phyloP scores from a whole-genome alignment of 2,329 filamentous ascomycete genomes.

The Monilinia aucupariae region DNA sequence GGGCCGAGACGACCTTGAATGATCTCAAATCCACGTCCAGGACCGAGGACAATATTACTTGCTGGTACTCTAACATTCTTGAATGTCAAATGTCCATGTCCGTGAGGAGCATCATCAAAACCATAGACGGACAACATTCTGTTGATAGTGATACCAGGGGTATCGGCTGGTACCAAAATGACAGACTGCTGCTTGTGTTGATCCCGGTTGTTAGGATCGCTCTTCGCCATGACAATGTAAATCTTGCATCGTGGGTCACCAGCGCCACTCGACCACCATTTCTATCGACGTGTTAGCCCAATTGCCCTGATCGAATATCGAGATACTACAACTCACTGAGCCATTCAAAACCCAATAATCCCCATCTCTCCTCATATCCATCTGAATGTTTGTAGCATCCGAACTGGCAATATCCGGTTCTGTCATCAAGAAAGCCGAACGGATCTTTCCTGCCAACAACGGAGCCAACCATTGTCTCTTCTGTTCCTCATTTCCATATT shows the following conservation, averaged over 20 bases:
- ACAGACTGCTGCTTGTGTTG: conserved; percentile 90
- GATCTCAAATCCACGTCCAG: conserved; percentile 94
- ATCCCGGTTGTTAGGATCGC: conserved; percentile 67
- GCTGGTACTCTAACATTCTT: conserved; percentile 82
- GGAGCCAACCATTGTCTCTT: conserved; percentile 80
- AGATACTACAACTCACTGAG: conserved; percentile 47
- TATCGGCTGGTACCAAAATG: conserved; percentile 74
- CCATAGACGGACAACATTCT: conserved; percentile 93
- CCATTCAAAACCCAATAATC: conserved; percentile 90
- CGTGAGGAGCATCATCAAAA: conserved; percentile 97
- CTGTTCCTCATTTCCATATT: conserved; percentile 81
- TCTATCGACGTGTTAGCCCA: conserved; percentile 46
- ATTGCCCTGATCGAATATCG: background rate
- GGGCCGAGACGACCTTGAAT: conserved; percentile 95
- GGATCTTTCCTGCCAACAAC: conserved; percentile 76
- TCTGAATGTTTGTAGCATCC: conserved; percentile 87
- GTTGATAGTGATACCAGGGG: conserved; percentile 84
- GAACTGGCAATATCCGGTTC: conserved; percentile 83
- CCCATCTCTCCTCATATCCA: conserved; percentile 76
- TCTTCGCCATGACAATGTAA: conserved; percentile 97
- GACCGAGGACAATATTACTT: conserved; percentile 80
- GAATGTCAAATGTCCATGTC: conserved; percentile 89
- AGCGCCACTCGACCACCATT: conserved; percentile 99
- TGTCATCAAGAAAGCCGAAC: conserved; percentile 90
- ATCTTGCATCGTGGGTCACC: conserved; percentile 88